These are phyloP conservation scores for Chaetoceros tenuissimus DNA, from an alignment of 108 stramenopile genomes.

Conservation along the genomic window DNA sequence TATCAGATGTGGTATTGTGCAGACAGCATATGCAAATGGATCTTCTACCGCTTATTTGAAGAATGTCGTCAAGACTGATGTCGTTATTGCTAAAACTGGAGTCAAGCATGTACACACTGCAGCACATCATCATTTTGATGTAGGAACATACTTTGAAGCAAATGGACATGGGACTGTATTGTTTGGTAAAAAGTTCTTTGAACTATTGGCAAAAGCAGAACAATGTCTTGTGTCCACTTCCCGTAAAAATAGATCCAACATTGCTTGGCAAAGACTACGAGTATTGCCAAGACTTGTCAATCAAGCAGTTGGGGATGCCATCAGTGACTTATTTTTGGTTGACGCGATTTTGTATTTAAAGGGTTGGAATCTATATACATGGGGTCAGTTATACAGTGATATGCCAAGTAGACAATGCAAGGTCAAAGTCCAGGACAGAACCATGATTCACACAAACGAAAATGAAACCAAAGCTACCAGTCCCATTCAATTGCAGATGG, in stretches of 20 bases:
- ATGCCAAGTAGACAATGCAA: slow-evolving; percentile 92
- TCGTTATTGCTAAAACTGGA: slow-evolving; percentile 89
- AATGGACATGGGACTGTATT: slow-evolving; percentile 99
- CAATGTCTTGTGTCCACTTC: slow-evolving; percentile 10
- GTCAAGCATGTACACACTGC: slow-evolving; percentile 96
- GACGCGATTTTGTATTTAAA: slow-evolving; percentile 75
- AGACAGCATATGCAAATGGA: slow-evolving; percentile 99
- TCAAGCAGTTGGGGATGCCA: slow-evolving; percentile 96
- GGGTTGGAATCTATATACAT: slow-evolving; percentile 57
- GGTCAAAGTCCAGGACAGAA: slow-evolving; percentile 83
- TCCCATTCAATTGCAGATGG: slow-evolving; percentile 78
- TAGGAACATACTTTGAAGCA: slow-evolving; percentile 99
- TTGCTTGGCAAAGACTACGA: slow-evolving; percentile 32
- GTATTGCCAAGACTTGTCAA: slow-evolving; percentile 68
- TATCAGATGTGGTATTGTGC: slow-evolving; percentile 88
- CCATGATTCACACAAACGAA: slow-evolving; percentile 65
- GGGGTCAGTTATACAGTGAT: slow-evolving; percentile 83
- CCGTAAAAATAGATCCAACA: slow-evolving; percentile 20
- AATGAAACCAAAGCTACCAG: slow-evolving; percentile 83
- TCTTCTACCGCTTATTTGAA: slow-evolving; percentile 81
- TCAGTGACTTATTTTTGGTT: slow-evolving; percentile 90
- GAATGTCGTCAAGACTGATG: slow-evolving; percentile 13
- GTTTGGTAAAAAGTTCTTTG: slow-evolving; percentile 58
- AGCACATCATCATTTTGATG: slow-evolving; percentile 85
- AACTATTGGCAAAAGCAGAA: slow-evolving; percentile 25